Conservation (phyloP, 352 stramenopile genomes). For the Pythium brachiatum region DNA sequence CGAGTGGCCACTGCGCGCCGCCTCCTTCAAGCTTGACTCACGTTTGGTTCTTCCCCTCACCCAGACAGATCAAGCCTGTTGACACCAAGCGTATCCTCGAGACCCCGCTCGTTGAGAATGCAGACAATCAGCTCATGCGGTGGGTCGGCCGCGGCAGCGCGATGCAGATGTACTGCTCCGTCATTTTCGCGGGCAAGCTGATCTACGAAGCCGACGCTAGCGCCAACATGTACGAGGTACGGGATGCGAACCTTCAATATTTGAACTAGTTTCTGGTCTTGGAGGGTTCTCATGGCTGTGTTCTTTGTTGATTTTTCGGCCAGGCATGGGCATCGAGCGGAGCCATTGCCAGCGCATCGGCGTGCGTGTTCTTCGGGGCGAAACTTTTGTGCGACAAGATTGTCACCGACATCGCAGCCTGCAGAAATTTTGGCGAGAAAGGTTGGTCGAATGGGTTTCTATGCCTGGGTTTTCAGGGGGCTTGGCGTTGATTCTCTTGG, state of each 20-base stretch:
- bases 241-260: neutral
- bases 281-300: neutral
- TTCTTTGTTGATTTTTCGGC: neutral
- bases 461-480: neutral
- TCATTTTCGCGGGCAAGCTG: conserved; percentile 62
- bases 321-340: conserved; percentile 49
- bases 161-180: conserved; percentile 73
- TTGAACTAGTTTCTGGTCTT: neutral
- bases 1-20: neutral
- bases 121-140: conserved; percentile 44
- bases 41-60: neutral
- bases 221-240: conserved; percentile 53
- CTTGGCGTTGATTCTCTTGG: neutral
- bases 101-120: conserved; percentile 48
- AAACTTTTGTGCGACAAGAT: conserved; percentile 70
- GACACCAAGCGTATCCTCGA: conserved; percentile 48
- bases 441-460: conserved; percentile 15
- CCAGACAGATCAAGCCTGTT: conserved; percentile 12
- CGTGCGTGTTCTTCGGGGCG: conserved; percentile 64
- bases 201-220: conserved; percentile 52
- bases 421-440: conserved; percentile 55
- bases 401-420: conserved; percentile 71
- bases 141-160: conserved; percentile 60
- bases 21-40: neutral
- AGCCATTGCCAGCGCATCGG: conserved; percentile 64